Base-by-base conservation (phyloP, 306 rosid genomes). In the Casuarina equisetifolia region DNA sequence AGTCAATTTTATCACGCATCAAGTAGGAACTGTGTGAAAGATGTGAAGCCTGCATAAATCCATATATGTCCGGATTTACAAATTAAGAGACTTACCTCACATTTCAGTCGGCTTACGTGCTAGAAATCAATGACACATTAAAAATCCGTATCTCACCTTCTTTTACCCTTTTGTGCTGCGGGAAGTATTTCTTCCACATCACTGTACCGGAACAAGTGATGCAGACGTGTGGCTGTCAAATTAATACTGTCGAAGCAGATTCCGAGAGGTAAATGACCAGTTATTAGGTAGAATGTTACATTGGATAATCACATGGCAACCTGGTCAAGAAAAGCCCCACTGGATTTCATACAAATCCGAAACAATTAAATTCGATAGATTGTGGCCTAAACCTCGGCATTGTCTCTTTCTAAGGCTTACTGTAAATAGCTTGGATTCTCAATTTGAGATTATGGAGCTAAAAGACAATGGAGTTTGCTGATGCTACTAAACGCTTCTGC, bases 211-310 rank as follows among this genome's bases (percentile, higher is more conserved):
- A 36, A 62, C 12, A 36, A 5, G 69, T 36, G 12, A 62, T 6
- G 43, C 12, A 62, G 39, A 43, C 43, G 13, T 36, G 69, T 36
- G 43, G 69, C 2, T 36, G 69, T 36, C 69, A 62, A 62, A 62
- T 62, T 35, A 62, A 13, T 35, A 4, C 13, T 62, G 9, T 62
- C 13, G 4, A 13, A 36, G 69, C 42, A 5, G 39, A 7, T 4
- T 58, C 39, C 25, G 64, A 58, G 64, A 25, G 39, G 5, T 19
- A 25, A 38, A 36, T 19, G 19, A 73, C 46, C 40, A 74, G 32
- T 16, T 2, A 75, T 51, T 79, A 59, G 91, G 87, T 83, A 62
- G 74, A 12, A 42, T 53, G 84, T 76, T 73, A 67, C 76, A 49
- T 69, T 72, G 54, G 80, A 80, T 13, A 76, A 73, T 48, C 84